Evolutionary conservation across 305 asterid genomes (phyloP), one percentile per base, ranked within the genome.

Genomic region (Ajuga reptans): DNA sequence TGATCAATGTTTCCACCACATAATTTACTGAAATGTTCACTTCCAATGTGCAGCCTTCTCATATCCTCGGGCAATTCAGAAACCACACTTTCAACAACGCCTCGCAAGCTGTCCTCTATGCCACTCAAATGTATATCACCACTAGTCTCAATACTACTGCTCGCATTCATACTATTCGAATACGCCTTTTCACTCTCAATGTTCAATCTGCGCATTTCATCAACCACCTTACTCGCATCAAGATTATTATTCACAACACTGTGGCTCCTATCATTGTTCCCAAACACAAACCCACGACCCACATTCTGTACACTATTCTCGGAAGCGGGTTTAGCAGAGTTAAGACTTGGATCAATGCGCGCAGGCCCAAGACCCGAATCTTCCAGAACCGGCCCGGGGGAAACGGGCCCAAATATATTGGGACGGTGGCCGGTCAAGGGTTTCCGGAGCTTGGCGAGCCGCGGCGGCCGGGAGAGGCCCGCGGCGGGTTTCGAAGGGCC

Each of bases 31-130:
- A 49, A 80, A 72, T 74, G 78, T 46, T 77, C 77, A 12, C 80
- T 78, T 36, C 68, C 87, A 69, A 91, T 80, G 62, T 69, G 71
- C 81, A 89, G 59, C 82, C 79, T 85, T 64, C 86, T 78, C 76
- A 89, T 77, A 62, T 87, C 93, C 55, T 85, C 85, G 0, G 86
- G 86, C 72, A 91, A 80, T 67, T 83, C 91, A 58, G 82, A 82
- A 60, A 73, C 79, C 68, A 68, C 72, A 64, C 69, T 72, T 45
- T 68, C 82, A 54, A 76, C 87, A 49, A 66, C 75, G 17, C 77
- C 81, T 43, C 58, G 67, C 59, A 75, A 43, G 58, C 66, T 33
- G 6, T 72, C 67, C 58, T 60, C 79, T 39, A 31, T 58, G 51
- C 70, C 82, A 72, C 76, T 72, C 74, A 60, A 66, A 74, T 80